Percentiles rank a stretch among this genome's conserved stretches.
Evolutionary conservation across 768 basidiomycete genomes (phyloP).

Genomic region (Psilocybe sp.): DNA sequence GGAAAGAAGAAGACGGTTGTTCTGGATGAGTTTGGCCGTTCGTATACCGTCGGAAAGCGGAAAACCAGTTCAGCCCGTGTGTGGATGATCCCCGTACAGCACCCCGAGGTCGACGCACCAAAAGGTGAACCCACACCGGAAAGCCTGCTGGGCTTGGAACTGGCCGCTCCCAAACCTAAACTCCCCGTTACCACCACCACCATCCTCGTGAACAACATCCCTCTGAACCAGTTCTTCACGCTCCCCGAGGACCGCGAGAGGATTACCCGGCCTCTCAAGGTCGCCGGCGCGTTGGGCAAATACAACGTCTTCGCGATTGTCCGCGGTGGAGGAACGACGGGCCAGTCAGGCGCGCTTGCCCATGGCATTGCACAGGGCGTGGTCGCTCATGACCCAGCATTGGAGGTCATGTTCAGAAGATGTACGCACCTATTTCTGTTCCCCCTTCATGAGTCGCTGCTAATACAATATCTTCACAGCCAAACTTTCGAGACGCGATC

Average conservation of each 20-base stretch:
- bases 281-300: slow-evolving; percentile 80
- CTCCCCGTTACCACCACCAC: slow-evolving; percentile 48
- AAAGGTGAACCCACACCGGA: slow-evolving; percentile 14
- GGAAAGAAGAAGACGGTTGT: slow-evolving; percentile 54
- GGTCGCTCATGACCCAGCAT: slow-evolving; percentile 64
- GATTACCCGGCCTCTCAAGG: slow-evolving; percentile 77
- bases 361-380: slow-evolving; percentile 76
- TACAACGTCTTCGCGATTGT: slow-evolving; percentile 78
- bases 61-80: slow-evolving; percentile 91
- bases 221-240: slow-evolving; percentile 78
- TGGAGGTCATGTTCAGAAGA: slow-evolving; percentile 64
- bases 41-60: slow-evolving; percentile 82
- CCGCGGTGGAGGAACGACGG: slow-evolving; percentile 86
- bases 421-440: slow-evolving; percentile 42
- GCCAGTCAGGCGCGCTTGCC: slow-evolving; percentile 87
- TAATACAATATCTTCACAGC: slow-evolving; percentile 42
- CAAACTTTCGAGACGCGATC: slow-evolving; percentile 85
- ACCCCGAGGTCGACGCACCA: slow-evolving; percentile 8
- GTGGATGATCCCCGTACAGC: slow-evolving; percentile 80
- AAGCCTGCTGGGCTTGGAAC: slow-evolving; percentile 23
- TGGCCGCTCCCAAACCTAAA: slow-evolving; percentile 17
- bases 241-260: slow-evolving; percentile 74
- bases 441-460: slow-evolving; percentile 5
- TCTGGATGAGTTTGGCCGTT: slow-evolving; percentile 76
- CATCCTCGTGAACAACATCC: slow-evolving; percentile 83